Base-by-base conservation (phyloP, 176 grass and related monocot genomes). In the Rhipidocladum racemiflorum region DNA sequence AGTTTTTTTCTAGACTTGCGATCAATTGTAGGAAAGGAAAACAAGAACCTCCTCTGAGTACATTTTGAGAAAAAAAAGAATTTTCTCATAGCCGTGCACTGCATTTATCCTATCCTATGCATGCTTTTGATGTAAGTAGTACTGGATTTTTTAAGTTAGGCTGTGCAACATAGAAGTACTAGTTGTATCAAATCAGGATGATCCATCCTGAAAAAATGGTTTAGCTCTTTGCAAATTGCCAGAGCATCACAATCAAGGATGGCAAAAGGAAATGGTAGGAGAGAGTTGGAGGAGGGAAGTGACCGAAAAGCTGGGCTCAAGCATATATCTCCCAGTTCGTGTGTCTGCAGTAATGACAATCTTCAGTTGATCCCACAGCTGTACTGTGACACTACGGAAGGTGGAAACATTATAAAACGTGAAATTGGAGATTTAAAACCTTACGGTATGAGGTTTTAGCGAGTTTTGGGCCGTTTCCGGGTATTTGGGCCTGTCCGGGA, bases 1-100 rank as follows among this genome's bases (percentile, higher is more conserved):
- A 5, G 45, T 17, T 49, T 28, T 44, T 63, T 15, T 44, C 40
- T 30, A 46, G 75, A 61, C 27, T 39, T 45, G 59, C 27, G 30
- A 44, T 77, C 29, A 20, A 25, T 59, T 59, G 6, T 6, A 15
- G 16, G n/a, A 49, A 65, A 15, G 16, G n/a, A 65, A 66, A 48
- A 39, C 24, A 72, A 79, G 53, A 79, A 49, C 75, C 68, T 84
- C 61, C 38, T 67, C 68, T 44, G 60, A 50, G 20, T 66, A 78
- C 56, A 83, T 74, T 72, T 36, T 9, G 30, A 48, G n/a, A n/a
- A 49, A 87, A n/a, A 49, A 87, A 79, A 29, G 59, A 88, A 23
- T 61, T 60, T 81, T 57, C 46, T 27, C 48, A 10, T 27, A 20
- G 20, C 20, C 60, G 6, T 53, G 55, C 25, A n/a, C 5, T 46